phyloP scores from a whole-genome alignment of 202 grass and related monocot species.

The Setaria viridis region DNA sequence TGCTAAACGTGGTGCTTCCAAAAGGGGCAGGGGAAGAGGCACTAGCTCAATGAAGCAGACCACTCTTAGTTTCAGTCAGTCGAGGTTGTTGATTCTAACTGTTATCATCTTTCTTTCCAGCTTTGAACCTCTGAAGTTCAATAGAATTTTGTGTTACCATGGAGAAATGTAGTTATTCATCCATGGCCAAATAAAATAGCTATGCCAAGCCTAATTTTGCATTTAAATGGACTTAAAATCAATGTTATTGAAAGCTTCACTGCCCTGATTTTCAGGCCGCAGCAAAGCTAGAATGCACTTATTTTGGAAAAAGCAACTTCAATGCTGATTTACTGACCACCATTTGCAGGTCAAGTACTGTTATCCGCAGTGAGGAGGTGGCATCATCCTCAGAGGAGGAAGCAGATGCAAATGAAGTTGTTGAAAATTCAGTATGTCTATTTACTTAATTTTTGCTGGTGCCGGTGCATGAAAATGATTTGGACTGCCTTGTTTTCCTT shows the following conservation, averaged over 20 bases:
- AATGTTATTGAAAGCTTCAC: neutral
- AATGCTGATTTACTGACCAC: slow-evolving; percentile 33
- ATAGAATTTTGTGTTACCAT: slow-evolving; percentile 21
- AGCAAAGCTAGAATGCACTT: slow-evolving; percentile 18
- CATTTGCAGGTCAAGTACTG: slow-evolving; percentile 65
- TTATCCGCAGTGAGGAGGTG: slow-evolving; percentile 70
- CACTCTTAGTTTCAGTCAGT: slow-evolving; percentile 71
- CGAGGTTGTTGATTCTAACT: slow-evolving; percentile 59
- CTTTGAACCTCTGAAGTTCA: slow-evolving; percentile 3
- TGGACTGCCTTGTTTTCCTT: neutral
- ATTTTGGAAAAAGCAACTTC: neutral
- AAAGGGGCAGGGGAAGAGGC: slow-evolving; percentile 81
- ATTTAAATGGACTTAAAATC: neutral
- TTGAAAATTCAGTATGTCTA: slow-evolving; percentile 75
- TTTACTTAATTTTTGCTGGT: slow-evolving; percentile 19
- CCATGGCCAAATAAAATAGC: slow-evolving; percentile 17
- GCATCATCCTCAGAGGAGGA: slow-evolving; percentile 71
- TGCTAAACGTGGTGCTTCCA: slow-evolving; percentile 59
- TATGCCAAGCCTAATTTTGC: slow-evolving; percentile 8
- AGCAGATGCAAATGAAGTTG: slow-evolving; percentile 71
- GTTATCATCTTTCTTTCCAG: neutral
- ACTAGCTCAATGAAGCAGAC: slow-evolving; percentile 77
- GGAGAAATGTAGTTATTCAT: slow-evolving; percentile 1
- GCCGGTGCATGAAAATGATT: slow-evolving; percentile 16
- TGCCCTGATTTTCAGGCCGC: slow-evolving; percentile 22